These are phyloP conservation scores for Diaporthe velutina DNA, from an alignment of 2,329 filamentous ascomycete species.

Conservation along the genomic window DNA sequence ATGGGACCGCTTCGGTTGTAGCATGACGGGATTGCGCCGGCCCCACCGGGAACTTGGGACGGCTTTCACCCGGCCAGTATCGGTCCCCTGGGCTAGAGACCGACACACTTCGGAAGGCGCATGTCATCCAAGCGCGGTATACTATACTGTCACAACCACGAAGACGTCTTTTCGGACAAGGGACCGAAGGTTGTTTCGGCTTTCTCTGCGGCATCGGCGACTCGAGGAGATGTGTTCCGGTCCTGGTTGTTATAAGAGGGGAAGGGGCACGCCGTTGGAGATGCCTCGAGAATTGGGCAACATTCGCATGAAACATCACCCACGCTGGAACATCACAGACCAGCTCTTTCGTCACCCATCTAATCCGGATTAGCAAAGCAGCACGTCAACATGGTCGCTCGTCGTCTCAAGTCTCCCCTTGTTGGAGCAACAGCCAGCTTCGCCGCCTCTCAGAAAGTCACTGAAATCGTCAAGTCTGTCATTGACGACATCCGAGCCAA, in stretches of 20 bases:
- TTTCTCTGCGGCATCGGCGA: slow-evolving; percentile 21
- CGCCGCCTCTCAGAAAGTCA: slow-evolving; percentile 32
- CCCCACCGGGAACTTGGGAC: slow-evolving; percentile 11
- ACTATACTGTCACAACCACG: background rate
- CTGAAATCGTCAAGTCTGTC: slow-evolving; percentile 58
- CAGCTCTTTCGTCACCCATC: background rate
- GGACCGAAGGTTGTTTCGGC: background rate
- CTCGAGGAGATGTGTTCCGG: background rate
- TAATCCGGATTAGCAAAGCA: background rate
- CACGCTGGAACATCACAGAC: background rate
- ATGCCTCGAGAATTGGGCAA: background rate
- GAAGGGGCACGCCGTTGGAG: slow-evolving; percentile 24
- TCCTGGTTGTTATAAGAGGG: background rate
- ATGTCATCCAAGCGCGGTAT: background rate
- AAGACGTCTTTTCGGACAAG: background rate
- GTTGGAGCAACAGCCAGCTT: slow-evolving; percentile 34
- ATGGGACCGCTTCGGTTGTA: background rate
- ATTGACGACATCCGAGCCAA: slow-evolving; percentile 60
- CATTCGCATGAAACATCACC: background rate
- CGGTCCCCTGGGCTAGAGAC: background rate
- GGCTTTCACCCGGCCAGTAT: slow-evolving; percentile 11
- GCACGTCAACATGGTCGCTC: slow-evolving; percentile 32
- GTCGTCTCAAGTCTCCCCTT: slow-evolving; percentile 33
- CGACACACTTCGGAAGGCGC: background rate
- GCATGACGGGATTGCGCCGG: slow-evolving; percentile 14